Conservation (phyloP, 2,329 filamentous ascomycete genomes). For the Sodiomyces alkalinus region DNA sequence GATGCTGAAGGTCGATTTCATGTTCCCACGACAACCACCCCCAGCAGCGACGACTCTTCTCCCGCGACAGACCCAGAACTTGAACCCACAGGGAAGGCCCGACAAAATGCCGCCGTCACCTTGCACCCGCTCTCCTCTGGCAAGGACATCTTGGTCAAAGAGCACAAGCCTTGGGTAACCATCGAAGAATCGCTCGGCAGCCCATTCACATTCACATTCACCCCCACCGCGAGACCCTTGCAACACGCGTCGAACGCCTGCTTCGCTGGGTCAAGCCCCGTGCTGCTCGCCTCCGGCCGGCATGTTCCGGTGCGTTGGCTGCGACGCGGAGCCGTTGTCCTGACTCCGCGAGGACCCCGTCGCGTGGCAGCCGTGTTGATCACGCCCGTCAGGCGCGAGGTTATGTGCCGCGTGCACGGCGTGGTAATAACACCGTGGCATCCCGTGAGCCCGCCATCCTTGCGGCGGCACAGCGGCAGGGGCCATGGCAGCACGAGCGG, state of each 20-base stretch:
- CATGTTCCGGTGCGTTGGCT: constrained; percentile 26
- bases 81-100: too few relatives aligned
- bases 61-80: too few relatives aligned
- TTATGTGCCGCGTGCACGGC: constrained; percentile 28
- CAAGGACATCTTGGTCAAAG: too few relatives aligned
- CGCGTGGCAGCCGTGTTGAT: constrained; percentile 34
- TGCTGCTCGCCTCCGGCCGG: constrained; percentile 26
- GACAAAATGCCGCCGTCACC: too few relatives aligned
- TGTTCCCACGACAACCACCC: too few relatives aligned
- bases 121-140: constrained; percentile 10
- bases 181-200: too few relatives aligned
- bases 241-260: constrained; percentile 28
- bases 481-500: constrained; percentile 18
- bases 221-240: constrained; percentile 26
- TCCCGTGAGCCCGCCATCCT: too few relatives aligned
- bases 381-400: constrained; percentile 23
- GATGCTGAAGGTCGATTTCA: too few relatives aligned
- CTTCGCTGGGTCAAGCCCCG: constrained; percentile 33
- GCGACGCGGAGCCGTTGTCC: constrained; percentile 28
- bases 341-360: constrained; percentile 33
- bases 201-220: constrained; percentile 5
- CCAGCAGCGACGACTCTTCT: too few relatives aligned
- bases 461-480: too few relatives aligned
- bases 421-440: constrained; percentile 46
- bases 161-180: too few relatives aligned